A percentile compares a stretch with the other conserved stretches of the same genome.
Evolutionary conservation across 179 eudicot genomes (phyloP).

Genomic region (Pouteria campechiana): DNA sequence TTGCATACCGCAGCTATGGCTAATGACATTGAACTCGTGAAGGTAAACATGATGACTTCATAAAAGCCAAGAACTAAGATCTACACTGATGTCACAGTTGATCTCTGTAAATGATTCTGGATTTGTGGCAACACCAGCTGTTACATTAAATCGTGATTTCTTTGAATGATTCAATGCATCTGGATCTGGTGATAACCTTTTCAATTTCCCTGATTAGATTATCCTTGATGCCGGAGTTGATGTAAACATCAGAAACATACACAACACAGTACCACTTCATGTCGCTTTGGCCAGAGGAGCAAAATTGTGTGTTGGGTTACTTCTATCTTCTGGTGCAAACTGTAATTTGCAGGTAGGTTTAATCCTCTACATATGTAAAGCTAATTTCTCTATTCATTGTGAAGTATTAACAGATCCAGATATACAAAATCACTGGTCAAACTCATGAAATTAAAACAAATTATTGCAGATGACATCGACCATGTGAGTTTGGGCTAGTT

Average conservation of each 20-base stretch:
- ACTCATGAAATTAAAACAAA: no score
- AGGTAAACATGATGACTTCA: constrained; percentile 32
- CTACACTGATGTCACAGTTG: no score
- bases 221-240: constrained; percentile 94
- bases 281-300: constrained; percentile 98
- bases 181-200: not conserved
- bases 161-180: not conserved
- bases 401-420: no score
- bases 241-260: constrained; percentile 76
- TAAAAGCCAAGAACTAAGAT: not conserved
- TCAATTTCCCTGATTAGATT: constrained; percentile 34
- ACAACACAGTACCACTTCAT: constrained; percentile 88
- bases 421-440: no score
- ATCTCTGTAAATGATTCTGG: no score
- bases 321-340: constrained; percentile 87
- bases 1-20: constrained; percentile 95
- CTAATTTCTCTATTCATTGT: not conserved
- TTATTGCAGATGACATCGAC: no score
- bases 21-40: constrained; percentile 78
- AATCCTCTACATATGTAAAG: not conserved
- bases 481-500: no score
- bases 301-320: constrained; percentile 88
- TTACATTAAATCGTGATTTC: not conserved
- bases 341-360: constrained; percentile 94
- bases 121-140: not conserved